Conservation (phyloP, 352 stramenopile species). For the Phytophthora megakarya region DNA sequence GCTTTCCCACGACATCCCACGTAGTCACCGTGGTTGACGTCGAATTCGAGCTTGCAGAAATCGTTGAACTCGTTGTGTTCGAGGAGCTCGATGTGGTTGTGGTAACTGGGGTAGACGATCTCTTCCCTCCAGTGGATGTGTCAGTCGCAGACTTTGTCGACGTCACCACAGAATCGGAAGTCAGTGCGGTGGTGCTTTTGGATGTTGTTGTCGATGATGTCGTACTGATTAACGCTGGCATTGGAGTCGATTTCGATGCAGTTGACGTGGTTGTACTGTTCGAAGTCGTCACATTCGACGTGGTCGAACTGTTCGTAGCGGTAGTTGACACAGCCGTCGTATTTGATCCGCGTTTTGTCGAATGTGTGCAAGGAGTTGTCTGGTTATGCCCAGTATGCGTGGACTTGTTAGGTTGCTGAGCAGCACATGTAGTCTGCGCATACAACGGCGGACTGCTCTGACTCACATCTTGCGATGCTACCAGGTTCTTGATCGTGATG, state of each 20-base stretch:
- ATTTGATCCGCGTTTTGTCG: neutral
- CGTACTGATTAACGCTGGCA: neutral
- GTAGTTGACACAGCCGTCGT: constrained; percentile 3
- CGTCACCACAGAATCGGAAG: constrained; percentile 20
- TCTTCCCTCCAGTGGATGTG: neutral
- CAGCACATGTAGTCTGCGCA: constrained; percentile 25
- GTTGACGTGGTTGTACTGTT: neutral
- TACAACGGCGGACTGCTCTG: constrained; percentile 19
- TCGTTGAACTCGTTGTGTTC: constrained; percentile 8
- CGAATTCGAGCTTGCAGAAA: constrained; percentile 5
- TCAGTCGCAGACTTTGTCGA: constrained; percentile 3
- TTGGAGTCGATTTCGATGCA: neutral
- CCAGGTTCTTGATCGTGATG: constrained; percentile 44
- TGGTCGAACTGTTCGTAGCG: constrained; percentile 1
- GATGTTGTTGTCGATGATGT: constrained; percentile 7
- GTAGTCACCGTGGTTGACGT: constrained; percentile 3
- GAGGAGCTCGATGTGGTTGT: constrained; percentile 17
- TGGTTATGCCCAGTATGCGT: constrained; percentile 7
- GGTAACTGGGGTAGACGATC: neutral
- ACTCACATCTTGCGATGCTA: constrained; percentile 17
- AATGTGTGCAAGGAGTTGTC: constrained; percentile 5
- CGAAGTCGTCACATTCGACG: constrained; percentile 4
- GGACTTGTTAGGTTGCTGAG: constrained; percentile 14
- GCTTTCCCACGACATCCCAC: constrained; percentile 12
- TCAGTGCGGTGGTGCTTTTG: constrained; percentile 9